Conservation (phyloP, 2,329 filamentous ascomycete species). For the Fusarium redolens region DNA sequence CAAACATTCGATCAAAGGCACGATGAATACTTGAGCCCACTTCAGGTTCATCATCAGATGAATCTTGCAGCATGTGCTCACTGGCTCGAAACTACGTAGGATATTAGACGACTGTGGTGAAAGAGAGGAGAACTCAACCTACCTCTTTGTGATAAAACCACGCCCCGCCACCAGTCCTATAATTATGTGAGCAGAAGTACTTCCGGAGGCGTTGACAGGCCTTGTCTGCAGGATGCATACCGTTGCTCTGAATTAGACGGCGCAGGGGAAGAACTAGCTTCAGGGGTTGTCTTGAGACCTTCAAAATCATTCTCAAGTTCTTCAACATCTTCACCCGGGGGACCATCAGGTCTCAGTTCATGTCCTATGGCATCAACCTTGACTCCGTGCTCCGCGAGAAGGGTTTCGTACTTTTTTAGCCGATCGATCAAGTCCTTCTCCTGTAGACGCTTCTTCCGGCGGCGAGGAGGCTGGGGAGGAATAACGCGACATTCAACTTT, state of each 20-base stretch:
- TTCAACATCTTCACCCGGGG: constrained; percentile 61
- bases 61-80: constrained; percentile 62
- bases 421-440: constrained; percentile 77
- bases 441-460: constrained; percentile 72
- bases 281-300: constrained; percentile 64
- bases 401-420: constrained; percentile 74
- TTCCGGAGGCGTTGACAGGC: not conserved
- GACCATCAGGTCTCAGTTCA: constrained; percentile 50
- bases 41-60: constrained; percentile 69
- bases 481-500: constrained; percentile 70
- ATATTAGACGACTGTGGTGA: constrained; percentile 14
- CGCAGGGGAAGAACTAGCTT: constrained; percentile 53
- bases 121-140: constrained; percentile 18
- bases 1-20: constrained; percentile 70
- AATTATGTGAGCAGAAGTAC: constrained; percentile 16
- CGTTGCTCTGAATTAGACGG: constrained; percentile 45
- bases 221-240: constrained; percentile 31
- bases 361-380: constrained; percentile 74
- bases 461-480: constrained; percentile 66
- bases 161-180: constrained; percentile 34
- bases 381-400: constrained; percentile 74
- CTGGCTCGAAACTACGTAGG: constrained; percentile 60
- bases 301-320: constrained; percentile 68
- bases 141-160: constrained; percentile 68
- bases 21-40: constrained; percentile 65